phyloP scores from a whole-genome alignment of 495 filamentous ascomycete genomes.

The Tuber brumale region DNA sequence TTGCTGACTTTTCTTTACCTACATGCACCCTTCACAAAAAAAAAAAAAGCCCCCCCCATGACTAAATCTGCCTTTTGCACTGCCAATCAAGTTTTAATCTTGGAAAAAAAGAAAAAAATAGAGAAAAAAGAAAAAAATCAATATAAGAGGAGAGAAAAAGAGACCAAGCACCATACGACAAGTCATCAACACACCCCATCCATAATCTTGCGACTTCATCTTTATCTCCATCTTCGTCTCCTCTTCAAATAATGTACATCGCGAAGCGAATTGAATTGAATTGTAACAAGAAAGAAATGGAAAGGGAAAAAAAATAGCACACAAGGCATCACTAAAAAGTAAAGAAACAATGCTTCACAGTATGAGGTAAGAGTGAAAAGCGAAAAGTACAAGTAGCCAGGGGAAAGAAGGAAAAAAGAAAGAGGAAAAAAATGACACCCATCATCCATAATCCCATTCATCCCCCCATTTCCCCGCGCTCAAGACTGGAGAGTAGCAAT shows the following conservation, averaged over 20 bases:
- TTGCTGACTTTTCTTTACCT: background rate
- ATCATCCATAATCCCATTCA: no score
- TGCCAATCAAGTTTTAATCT: background rate
- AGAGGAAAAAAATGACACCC: background rate
- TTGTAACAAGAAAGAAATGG: background rate
- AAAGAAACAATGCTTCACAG: background rate
- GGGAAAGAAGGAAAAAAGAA: background rate
- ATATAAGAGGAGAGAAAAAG: background rate
- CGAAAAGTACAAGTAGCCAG: background rate
- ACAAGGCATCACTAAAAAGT: background rate
- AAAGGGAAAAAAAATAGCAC: background rate
- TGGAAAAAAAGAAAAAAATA: background rate
- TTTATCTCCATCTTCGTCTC: background rate
- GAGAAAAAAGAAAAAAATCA: background rate
- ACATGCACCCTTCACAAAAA: background rate
- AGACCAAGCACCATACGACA: background rate
- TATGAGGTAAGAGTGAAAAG: background rate
- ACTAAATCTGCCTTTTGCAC: background rate
- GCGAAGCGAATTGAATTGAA: background rate
- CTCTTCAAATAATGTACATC: background rate
- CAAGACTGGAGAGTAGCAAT: slow-evolving; percentile 70
- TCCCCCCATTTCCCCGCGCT: background rate
- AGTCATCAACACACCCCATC: background rate
- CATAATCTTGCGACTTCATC: background rate
- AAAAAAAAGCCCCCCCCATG: background rate